A percentile compares a stretch with the other conserved stretches of the same genome.
These are phyloP conservation scores for Ascochyta lentis DNA, from an alignment of 2,329 filamentous ascomycete genomes.

Conservation along the genomic window DNA sequence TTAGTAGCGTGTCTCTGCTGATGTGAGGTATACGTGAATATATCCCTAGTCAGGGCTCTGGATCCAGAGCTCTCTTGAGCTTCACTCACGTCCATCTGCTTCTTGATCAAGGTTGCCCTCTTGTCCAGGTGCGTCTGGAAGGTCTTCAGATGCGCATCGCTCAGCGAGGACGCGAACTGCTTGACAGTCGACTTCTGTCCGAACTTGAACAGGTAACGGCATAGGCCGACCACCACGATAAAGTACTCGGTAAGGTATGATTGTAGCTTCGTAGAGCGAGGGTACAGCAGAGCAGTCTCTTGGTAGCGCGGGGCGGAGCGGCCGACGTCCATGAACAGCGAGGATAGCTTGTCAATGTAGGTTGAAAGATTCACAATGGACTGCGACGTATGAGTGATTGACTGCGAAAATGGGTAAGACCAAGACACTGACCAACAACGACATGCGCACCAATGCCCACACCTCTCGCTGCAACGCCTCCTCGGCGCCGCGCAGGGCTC, in stretches of 20 bases:
- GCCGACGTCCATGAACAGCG: conserved; percentile 52
- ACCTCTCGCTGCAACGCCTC: conserved; percentile 27
- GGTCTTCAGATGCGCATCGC: conserved; percentile 41
- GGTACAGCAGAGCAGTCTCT: conserved; percentile 50
- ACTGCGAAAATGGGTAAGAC: neutral
- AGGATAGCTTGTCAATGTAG: conserved; percentile 51
- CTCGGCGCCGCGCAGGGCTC: no score
- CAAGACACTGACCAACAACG: conserved; percentile 47
- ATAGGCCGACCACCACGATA: conserved; percentile 50
- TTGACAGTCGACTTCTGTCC: conserved; percentile 42
- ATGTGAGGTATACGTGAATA: conserved; percentile 25
- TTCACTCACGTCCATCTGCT: conserved; percentile 41
- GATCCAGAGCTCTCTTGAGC: conserved; percentile 35
- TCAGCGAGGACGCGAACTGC: conserved; percentile 42
- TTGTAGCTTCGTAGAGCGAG: conserved; percentile 48
- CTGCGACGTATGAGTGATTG: conserved; percentile 23
- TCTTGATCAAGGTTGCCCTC: conserved; percentile 49
- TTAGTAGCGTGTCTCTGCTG: conserved; percentile 26
- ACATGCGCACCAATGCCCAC: conserved; percentile 54
- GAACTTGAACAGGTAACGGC: conserved; percentile 45
- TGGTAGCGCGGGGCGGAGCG: conserved; percentile 52
- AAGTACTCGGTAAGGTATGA: conserved; percentile 52
- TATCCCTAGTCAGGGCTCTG: conserved; percentile 24
- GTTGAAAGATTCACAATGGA: conserved; percentile 39
- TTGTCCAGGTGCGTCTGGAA: conserved; percentile 42